Conservation (phyloP, 1,284 basidiomycete species). For the Ustilago tritici region DNA sequence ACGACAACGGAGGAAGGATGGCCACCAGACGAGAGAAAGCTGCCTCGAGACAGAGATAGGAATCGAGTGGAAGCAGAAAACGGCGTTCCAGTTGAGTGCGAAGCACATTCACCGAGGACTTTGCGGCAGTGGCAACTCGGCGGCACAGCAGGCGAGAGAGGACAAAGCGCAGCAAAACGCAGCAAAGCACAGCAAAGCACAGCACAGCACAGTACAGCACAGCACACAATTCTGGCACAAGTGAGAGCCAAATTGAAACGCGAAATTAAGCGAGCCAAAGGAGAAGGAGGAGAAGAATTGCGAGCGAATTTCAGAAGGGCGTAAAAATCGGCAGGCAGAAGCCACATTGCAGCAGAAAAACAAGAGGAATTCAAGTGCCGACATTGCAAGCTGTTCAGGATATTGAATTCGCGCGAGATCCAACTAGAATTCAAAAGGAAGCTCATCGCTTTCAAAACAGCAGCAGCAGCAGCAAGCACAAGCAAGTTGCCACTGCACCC, state of each 20-base stretch:
- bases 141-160: too few species aligned
- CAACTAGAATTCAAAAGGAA: background rate
- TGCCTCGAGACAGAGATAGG: too few species aligned
- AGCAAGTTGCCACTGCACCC: background rate
- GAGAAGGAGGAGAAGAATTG: background rate
- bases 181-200: background rate
- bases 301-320: background rate
- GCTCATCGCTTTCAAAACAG: too few species aligned
- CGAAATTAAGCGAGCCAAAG: background rate
- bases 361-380: too few species aligned
- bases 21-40: background rate
- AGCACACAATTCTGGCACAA: background rate
- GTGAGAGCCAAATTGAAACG: background rate
- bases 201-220: background rate
- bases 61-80: background rate
- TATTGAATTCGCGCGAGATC: too few species aligned
- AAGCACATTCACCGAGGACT: background rate
- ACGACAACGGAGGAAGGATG: too few species aligned
- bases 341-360: too few species aligned
- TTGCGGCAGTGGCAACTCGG: background rate
- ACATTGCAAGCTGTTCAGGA: too few species aligned
- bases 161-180: background rate
- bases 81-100: conserved; percentile 10
- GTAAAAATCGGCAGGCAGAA: too few species aligned
- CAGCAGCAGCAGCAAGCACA: background rate